Evolutionary conservation across 768 basidiomycete genomes (phyloP), one percentile per base, ranked within the genome.

Genomic region (Lepiota brunneoincarnata): DNA sequence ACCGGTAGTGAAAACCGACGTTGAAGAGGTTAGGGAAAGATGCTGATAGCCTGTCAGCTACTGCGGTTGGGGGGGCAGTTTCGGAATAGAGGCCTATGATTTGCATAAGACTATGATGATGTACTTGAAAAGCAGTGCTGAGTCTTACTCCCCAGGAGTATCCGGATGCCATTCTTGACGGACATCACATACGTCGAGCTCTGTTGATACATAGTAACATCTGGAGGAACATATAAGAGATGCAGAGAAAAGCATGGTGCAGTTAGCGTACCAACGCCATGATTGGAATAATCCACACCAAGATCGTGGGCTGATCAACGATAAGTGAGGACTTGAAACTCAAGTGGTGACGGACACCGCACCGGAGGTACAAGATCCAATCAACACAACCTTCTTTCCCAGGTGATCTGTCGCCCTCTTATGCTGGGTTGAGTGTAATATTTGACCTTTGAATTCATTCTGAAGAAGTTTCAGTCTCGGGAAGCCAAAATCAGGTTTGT

Each of bases 291-390:
- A 51, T 76, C 75, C 1, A 64, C 61, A 12, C 67, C 64, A 28
- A 77, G 65, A 57, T 77, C 75, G 52, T 74, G 72, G 2, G 66
- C 73, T 76, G 51, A 26, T 36, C 15, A 11, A 15, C 35, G 20
- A 12, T 23, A 0, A 41, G 12, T 38, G 41, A 11, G 21, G 35
- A n/a, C 17, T 24, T 31, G n/a, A 14, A 50, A 49, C 6, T 14
- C 0, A 18, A 17, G 28, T 6, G 11, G 6, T 20, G 2, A 31
- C 28, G 12, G 20, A 11, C 20, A 14, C 44, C 63, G 4, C 48
- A 70, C 71, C 71, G 11, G 83, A 81, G 44, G 77, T 83, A 50
- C 82, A 82, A 12, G 85, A 75, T 12, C 87, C 87, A 14, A 88
- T 49, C 12, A 66, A 54, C 34, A 66, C 38, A 10, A 79, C 85